Evolutionary conservation across 257 asterid species (phyloP), one percentile per base, ranked within the genome.

Genomic region (Linaria vulgaris): DNA sequence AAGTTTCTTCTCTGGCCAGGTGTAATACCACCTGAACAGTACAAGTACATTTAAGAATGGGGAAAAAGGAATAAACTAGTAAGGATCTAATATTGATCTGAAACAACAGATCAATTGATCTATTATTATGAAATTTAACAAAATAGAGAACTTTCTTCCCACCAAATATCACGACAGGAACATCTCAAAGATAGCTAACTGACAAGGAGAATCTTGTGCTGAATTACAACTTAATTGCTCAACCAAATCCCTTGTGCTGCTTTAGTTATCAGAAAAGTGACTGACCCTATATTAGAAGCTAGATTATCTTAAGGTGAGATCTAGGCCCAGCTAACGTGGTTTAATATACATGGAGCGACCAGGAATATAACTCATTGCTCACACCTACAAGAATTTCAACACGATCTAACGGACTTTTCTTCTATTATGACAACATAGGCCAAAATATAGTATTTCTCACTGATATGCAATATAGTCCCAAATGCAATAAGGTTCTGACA

Each of bases 11-110:
- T 64, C 49, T 54, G 24, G n/a, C 67, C 30, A 31, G 62, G 27
- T 39, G 16, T 31, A 69, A 61, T 49, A 47, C 53, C 57, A 64
- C 65, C 86, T 74, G 77, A 59, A 31, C 59, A 39, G 49, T 27
- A 46, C 34, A 59, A 23, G 17, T 56, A 38, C 45, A 16, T 24
- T 49, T 19, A n/a, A 21, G 15, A 48, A 15, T n/a, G n/a, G n/a
- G n/a, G n/a, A 37, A 55, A 25, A 56, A 76, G 46, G 10, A 58
- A 46, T 39, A 34, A 39, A 56, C 22, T 55, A 7, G 43, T 19
- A 47, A 44, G 15, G 63, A 54, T 59, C 52, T 13, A 47, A 63
- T 20, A 15, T 44, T 14, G 11, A 23, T 46, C 24, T 24, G 56
- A 59, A 74, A 57, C 16, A 48, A 9, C 12, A 51, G 0, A 59